Percentiles rank a stretch among this genome's conserved stretches.
Conservation (phyloP, 23 red algal genomes). For the Gracilaria caudata region DNA sequence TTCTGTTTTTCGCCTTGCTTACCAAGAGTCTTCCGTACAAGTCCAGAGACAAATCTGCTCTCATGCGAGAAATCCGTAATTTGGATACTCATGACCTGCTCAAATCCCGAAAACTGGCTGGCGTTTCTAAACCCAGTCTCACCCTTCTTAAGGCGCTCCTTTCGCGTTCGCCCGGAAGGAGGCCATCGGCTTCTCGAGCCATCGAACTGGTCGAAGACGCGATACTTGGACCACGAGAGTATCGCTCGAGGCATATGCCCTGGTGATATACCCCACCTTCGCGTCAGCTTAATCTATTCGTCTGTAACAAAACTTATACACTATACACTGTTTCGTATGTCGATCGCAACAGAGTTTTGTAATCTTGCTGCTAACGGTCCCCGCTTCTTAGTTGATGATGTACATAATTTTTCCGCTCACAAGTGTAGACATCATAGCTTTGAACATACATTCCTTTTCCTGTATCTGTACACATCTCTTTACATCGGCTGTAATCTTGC, state of each 20-base stretch:
- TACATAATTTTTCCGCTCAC: not conserved
- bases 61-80: slow-evolving; percentile 25
- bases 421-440: not conserved
- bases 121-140: slow-evolving; percentile 2
- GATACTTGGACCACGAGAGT: slow-evolving; percentile 27
- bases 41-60: not conserved
- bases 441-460: not conserved
- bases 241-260: not conserved
- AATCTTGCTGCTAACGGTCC: not conserved
- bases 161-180: not conserved
- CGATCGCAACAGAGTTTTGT: not conserved
- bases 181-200: slow-evolving; percentile 18
- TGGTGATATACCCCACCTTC: not conserved
- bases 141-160: slow-evolving; percentile 22
- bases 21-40: slow-evolving; percentile 78
- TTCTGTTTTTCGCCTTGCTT: slow-evolving; percentile 87
- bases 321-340: not conserved
- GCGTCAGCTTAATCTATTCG: not conserved
- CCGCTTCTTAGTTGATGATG: not conserved
- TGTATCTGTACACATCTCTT: not conserved
- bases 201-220: slow-evolving; percentile 45
- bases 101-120: slow-evolving; percentile 10
- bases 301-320: not conserved
- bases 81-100: slow-evolving; percentile 10
- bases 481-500: too few species aligned